A percentile compares a stretch with the other conserved stretches of the same genome.
Conservation (phyloP, 2,329 filamentous ascomycete species). For the Orbilia javanica region DNA sequence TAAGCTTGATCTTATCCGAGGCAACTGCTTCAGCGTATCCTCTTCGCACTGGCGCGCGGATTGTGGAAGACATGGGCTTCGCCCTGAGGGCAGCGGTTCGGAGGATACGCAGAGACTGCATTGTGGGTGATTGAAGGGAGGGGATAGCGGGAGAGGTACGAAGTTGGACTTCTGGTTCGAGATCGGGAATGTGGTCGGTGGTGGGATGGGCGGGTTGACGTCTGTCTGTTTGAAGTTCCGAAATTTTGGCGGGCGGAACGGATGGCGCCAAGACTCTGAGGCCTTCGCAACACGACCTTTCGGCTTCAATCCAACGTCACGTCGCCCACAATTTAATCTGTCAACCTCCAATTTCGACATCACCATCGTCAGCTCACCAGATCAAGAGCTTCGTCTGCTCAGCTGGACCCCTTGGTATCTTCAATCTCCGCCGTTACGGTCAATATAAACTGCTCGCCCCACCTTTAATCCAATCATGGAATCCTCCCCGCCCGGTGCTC, state of each 20-base stretch:
- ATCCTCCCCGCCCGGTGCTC: constrained; percentile 34
- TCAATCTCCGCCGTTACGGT: neutral
- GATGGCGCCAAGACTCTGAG: constrained; percentile 43
- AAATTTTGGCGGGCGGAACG: constrained; percentile 55
- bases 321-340: neutral
- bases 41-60: constrained; percentile 83
- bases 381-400: neutral
- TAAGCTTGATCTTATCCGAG: constrained; percentile 96
- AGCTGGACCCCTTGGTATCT: no score
- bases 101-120: constrained; percentile 52
- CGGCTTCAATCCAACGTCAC: constrained; percentile 17
- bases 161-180: constrained; percentile 12
- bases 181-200: constrained; percentile 24
- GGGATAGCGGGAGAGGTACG: constrained; percentile 5
- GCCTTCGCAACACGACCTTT: constrained; percentile 37
- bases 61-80: constrained; percentile 78
- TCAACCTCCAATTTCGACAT: neutral
- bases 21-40: constrained; percentile 86
- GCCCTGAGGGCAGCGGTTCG: constrained; percentile 77
- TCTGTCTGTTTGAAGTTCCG: constrained; percentile 43
- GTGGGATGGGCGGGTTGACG: constrained; percentile 54
- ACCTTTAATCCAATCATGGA: constrained; percentile 10
- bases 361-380: no score
- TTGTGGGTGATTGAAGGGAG: constrained; percentile 33
- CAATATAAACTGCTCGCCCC: neutral